Conservation (phyloP, 2,329 filamentous ascomycete species). For the Paecilomyces niveus region DNA sequence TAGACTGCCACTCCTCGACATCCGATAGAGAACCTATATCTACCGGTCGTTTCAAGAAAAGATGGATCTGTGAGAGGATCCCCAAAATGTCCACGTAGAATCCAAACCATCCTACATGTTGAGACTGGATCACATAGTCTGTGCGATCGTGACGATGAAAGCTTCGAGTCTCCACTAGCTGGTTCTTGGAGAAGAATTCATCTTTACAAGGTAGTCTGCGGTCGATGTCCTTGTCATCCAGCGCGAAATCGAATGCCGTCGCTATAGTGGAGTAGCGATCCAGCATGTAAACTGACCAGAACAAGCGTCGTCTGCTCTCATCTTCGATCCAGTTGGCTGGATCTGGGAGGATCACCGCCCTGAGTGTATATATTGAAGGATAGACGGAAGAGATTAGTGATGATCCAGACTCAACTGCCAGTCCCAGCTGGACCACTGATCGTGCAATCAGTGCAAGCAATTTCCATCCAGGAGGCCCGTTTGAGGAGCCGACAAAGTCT, state of each 20-base stretch:
- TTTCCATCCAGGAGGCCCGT: constrained; percentile 89
- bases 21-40: constrained; percentile 79
- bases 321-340: constrained; percentile 83
- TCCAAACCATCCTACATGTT: constrained; percentile 80
- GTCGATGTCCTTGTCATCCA: constrained; percentile 86
- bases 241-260: constrained; percentile 84
- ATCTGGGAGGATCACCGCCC: constrained; percentile 78
- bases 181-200: constrained; percentile 76
- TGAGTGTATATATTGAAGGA: constrained; percentile 80
- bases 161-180: constrained; percentile 77
- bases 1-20: constrained; percentile 82
- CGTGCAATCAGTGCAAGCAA: constrained; percentile 81
- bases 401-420: constrained; percentile 76
- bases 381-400: constrained; percentile 70
- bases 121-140: constrained; percentile 63
- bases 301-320: constrained; percentile 73
- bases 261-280: constrained; percentile 87
- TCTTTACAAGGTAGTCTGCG: constrained; percentile 80
- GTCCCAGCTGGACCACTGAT: constrained; percentile 78
- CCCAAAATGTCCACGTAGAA: constrained; percentile 87
- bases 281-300: constrained; percentile 91
- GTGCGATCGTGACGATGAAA: constrained; percentile 53
- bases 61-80: constrained; percentile 79
- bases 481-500: constrained; percentile 77
- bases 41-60: constrained; percentile 80